Conservation (phyloP, 805 yeast species). For the Lipomyces chichibuensis region DNA sequence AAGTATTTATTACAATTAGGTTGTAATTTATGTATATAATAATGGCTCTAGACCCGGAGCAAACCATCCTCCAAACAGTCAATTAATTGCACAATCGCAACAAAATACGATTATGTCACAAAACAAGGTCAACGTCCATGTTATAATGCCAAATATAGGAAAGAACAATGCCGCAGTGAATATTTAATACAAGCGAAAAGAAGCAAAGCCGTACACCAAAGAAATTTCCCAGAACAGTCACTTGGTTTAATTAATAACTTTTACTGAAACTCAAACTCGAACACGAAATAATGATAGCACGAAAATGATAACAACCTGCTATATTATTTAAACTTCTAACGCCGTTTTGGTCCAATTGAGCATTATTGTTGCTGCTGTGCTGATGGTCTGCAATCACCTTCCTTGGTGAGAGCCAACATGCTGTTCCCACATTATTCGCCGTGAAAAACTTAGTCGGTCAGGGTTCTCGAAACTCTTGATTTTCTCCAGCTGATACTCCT, state of each 20-base stretch:
- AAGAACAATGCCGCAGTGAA: background rate
- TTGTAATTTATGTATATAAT: background rate
- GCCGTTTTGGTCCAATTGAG: background rate
- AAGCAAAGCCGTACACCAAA: slow-evolving; percentile 1
- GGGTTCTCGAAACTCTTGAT: slow-evolving; percentile 29
- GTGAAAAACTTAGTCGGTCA: slow-evolving; percentile 28
- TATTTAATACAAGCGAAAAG: background rate
- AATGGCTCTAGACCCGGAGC: background rate
- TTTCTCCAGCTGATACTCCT: slow-evolving; percentile 25
- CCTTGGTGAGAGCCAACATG: slow-evolving; percentile 26
- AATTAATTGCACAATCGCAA: background rate
- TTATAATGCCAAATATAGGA: background rate
- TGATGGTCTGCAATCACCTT: background rate
- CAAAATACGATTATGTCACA: background rate
- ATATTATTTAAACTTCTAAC: background rate
- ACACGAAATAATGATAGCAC: background rate
- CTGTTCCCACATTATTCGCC: slow-evolving; percentile 33
- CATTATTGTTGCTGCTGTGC: background rate
- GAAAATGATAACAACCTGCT: background rate
- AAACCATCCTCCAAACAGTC: background rate
- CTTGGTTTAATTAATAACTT: background rate
- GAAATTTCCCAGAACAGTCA: background rate
- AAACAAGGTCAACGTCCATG: background rate
- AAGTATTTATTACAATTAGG: background rate
- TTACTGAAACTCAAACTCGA: background rate